Conservation (phyloP, 352 stramenopile genomes). For the Lagenidium giganteum region DNA sequence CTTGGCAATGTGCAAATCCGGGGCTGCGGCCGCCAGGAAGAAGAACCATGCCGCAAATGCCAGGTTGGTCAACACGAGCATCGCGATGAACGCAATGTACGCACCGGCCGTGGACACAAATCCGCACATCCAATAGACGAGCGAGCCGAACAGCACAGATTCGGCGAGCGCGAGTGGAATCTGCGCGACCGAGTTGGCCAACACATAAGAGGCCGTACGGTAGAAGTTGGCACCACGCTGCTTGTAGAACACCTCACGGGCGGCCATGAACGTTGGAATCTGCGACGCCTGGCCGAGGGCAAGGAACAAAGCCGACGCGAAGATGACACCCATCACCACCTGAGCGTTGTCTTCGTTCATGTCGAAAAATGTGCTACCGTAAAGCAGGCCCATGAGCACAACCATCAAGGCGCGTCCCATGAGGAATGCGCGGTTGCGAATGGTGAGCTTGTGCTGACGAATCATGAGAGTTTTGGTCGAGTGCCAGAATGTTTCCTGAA, state of each 20-base stretch:
- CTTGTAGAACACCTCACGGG: slow-evolving; percentile 51
- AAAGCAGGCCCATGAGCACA: slow-evolving; percentile 17
- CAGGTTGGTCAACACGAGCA: slow-evolving; percentile 35
- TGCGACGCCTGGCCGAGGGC: slow-evolving; percentile 47
- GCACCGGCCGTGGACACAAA: slow-evolving; percentile 22
- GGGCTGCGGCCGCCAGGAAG: slow-evolving; percentile 5
- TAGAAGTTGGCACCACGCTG: slow-evolving; percentile 63
- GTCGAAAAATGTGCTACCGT: slow-evolving; percentile 15
- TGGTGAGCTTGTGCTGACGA: slow-evolving; percentile 14
- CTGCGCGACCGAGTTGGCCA: slow-evolving; percentile 18
- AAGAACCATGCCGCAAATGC: slow-evolving; percentile 15
- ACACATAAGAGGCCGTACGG: slow-evolving; percentile 42
- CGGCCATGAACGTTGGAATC: slow-evolving; percentile 39
- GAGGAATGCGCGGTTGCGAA: slow-evolving; percentile 15
- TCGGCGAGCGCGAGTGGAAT: slow-evolving; percentile 29
- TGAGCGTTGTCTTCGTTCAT: slow-evolving; percentile 9
- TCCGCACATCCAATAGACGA: slow-evolving; percentile 69
- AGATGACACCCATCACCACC: slow-evolving; percentile 39
- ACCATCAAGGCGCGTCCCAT: slow-evolving; percentile 14
- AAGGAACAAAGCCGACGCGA: slow-evolving; percentile 52
- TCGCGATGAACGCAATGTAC: slow-evolving; percentile 41
- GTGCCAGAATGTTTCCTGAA: slow-evolving; percentile 5
- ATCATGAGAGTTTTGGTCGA: slow-evolving; percentile 1
- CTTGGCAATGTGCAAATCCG: slow-evolving; percentile 16
- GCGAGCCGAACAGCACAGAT: slow-evolving; percentile 47